Conservation (phyloP, 164 flowering plant species). For the Kalanchoe fedtschenkoi region DNA sequence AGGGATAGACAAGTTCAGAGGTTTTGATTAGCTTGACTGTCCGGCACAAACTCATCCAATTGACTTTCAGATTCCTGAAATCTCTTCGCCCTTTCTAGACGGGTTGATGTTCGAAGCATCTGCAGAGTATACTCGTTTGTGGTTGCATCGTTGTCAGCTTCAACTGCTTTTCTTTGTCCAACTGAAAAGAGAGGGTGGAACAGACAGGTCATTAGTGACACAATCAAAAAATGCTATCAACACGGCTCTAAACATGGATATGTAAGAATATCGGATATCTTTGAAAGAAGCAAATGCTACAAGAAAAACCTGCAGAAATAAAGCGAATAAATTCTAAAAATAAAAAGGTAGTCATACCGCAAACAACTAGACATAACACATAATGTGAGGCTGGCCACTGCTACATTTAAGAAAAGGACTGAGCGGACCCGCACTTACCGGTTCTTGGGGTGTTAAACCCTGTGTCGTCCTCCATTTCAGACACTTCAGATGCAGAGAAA, state of each 20-base stretch:
- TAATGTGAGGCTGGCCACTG: too few species aligned
- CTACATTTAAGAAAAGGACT: too few species aligned
- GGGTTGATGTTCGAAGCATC: background rate
- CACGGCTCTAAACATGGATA: too few species aligned
- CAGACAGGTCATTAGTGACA: background rate
- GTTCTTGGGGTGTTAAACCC: background rate
- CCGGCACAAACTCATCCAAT: background rate
- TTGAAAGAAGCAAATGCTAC: background rate
- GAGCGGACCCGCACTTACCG: background rate
- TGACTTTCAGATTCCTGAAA: background rate
- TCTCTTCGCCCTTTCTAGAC: background rate
- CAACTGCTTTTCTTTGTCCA: background rate
- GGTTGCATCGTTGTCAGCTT: background rate
- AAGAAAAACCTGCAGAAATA: too few species aligned
- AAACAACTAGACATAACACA: background rate
- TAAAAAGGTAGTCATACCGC: too few species aligned
- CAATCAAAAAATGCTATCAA: background rate
- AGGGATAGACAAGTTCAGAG: background rate
- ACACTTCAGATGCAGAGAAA: background rate
- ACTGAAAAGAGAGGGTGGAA: background rate
- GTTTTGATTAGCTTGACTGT: background rate
- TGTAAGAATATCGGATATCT: too few species aligned
- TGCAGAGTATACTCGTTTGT: background rate
- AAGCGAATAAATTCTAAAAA: too few species aligned
- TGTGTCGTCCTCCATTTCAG: background rate